Evolutionary conservation across 495 filamentous ascomycete genomes (phyloP).

Genomic region (Entonaema liquescens): DNA sequence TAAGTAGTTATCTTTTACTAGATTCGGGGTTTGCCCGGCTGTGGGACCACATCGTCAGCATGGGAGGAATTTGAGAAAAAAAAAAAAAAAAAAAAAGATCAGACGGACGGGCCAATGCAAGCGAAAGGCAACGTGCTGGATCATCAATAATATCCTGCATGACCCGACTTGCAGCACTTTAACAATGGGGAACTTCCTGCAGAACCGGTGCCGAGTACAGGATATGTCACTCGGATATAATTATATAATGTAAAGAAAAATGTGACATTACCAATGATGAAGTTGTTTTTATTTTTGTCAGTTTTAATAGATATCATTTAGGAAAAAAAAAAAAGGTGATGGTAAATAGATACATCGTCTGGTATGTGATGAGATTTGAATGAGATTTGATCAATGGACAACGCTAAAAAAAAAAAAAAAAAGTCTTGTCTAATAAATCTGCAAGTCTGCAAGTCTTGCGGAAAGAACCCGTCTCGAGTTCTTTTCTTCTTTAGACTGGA

Average conservation of each 20-base stretch:
- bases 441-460: neutral
- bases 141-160: slow-evolving; percentile 21
- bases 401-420: too few relatives aligned
- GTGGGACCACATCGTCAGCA: neutral
- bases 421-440: too few relatives aligned
- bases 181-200: neutral
- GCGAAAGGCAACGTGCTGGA: slow-evolving; percentile 7
- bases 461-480: slow-evolving; percentile 2
- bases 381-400: too few relatives aligned
- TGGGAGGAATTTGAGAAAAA: slow-evolving; percentile 1
- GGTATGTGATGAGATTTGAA: slow-evolving; percentile 3
- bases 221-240: neutral
- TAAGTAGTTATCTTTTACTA: neutral
- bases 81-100: slow-evolving; percentile 13
- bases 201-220: neutral
- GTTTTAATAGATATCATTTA: neutral
- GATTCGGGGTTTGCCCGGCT: slow-evolving; percentile 9
- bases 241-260: neutral
- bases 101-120: slow-evolving; percentile 30
- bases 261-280: neutral
- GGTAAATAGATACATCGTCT: neutral
- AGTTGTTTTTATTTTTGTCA: neutral
- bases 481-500: neutral
- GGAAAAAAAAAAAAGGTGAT: neutral
- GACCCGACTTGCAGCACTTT: slow-evolving; percentile 7